These are phyloP conservation scores for Rhodomyrtus tomentosa DNA, from an alignment of 345 rosid genomes.

Conservation along the genomic window DNA sequence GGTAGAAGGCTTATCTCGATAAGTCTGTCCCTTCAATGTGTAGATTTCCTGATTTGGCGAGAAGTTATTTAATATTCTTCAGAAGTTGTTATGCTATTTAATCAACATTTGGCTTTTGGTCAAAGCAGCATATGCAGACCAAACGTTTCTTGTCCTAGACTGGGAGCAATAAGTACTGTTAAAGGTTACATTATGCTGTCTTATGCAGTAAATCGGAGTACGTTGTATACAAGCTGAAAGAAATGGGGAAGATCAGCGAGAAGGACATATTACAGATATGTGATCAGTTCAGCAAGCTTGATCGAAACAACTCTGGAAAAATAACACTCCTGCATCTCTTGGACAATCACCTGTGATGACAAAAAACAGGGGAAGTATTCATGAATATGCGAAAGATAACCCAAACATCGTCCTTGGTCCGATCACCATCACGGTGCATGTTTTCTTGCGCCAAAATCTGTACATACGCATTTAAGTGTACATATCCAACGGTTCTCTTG, in stretches of 20 bases:
- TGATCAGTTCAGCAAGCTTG: constrained; percentile 54
- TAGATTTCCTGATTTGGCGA: not conserved
- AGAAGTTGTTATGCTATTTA: not conserved
- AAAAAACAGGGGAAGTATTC: not conserved
- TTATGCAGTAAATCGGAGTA: constrained; percentile 59
- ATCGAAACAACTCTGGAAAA: constrained; percentile 46
- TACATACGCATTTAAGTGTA: not conserved
- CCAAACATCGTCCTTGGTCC: not conserved
- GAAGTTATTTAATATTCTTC: not conserved
- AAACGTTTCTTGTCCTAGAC: not conserved
- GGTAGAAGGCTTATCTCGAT: not conserved
- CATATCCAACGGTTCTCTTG: not conserved
- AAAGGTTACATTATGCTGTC: not conserved
- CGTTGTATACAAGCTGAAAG: constrained; percentile 63
- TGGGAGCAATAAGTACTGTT: not conserved
- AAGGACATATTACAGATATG: constrained; percentile 47
- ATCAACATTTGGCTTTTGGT: not conserved
- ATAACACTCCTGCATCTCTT: constrained; percentile 40
- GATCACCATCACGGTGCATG: not conserved
- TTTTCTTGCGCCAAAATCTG: not conserved
- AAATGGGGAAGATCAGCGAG: constrained; percentile 52
- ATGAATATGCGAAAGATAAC: not conserved
- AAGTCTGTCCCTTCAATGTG: not conserved
- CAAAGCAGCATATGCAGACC: not conserved
- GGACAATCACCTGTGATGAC: constrained; percentile 12